A percentile compares a stretch with the other conserved stretches of the same genome.
These are phyloP conservation scores for Hippophae tibetana DNA, from an alignment of 306 rosid genomes.

Conservation along the genomic window DNA sequence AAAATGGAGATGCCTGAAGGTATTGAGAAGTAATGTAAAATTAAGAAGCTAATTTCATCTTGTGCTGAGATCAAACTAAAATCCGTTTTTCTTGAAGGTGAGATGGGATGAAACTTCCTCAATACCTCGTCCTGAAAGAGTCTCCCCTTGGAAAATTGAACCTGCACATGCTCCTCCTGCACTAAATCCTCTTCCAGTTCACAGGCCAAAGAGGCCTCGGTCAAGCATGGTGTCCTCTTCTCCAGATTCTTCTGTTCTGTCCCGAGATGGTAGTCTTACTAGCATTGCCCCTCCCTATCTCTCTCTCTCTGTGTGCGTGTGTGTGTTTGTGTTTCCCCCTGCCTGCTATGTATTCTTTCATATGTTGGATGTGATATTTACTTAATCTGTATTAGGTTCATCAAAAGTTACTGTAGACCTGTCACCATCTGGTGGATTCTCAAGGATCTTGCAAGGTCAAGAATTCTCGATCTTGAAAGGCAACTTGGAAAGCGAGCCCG, in stretches of 20 bases:
- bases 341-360: neutral
- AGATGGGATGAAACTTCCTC: conserved; percentile 95
- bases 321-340: neutral
- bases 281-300: too few species aligned
- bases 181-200: conserved; percentile 61
- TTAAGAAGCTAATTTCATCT: neutral
- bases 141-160: conserved; percentile 94
- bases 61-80: neutral
- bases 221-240: conserved; percentile 59
- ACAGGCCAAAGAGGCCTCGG: conserved; percentile 79
- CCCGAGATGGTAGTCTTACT: conserved; percentile 57
- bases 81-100: conserved; percentile 45
- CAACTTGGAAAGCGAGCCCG: conserved; percentile 47
- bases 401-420: conserved; percentile 59
- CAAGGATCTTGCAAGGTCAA: conserved; percentile 99
- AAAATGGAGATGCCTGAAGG: conserved; percentile 97
- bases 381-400: conserved; percentile 23
- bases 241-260: conserved; percentile 71
- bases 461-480: conserved; percentile 73
- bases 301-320: too few species aligned
- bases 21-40: conserved; percentile 9
- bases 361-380: neutral
- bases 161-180: conserved; percentile 90
- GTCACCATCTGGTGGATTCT: conserved; percentile 49
- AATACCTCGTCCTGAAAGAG: conserved; percentile 87